These are phyloP conservation scores for Arabidopsis hybrid DNA, from an alignment of 441 rosid genomes.

Conservation along the genomic window DNA sequence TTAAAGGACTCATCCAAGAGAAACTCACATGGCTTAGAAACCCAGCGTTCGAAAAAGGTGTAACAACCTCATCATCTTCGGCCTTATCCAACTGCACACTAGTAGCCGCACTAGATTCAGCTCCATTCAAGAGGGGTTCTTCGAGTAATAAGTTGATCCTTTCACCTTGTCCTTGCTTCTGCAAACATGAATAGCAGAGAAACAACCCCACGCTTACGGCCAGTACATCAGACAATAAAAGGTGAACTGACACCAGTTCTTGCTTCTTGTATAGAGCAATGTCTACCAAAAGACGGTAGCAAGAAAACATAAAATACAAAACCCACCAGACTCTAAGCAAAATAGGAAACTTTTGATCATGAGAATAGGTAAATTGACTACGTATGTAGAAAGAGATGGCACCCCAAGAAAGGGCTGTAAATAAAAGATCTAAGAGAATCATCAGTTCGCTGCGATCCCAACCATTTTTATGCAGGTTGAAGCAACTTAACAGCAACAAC, in stretches of 20 bases:
- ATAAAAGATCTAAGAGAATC: constrained; percentile 57
- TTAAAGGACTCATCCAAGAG: constrained; percentile 79
- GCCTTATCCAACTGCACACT: constrained; percentile 44
- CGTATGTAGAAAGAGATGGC: constrained; percentile 54
- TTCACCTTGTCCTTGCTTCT: constrained; percentile 48
- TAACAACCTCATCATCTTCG: constrained; percentile 57
- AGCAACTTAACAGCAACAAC: constrained; percentile 58
- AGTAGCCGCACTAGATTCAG: constrained; percentile 43
- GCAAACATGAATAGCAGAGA: constrained; percentile 68
- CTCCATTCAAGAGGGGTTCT: constrained; percentile 71
- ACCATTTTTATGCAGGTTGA: constrained; percentile 62
- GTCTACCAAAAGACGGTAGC: constrained; percentile 66
- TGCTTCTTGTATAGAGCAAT: constrained; percentile 49
- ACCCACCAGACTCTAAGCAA: constrained; percentile 82
- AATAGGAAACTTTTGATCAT: constrained; percentile 50
- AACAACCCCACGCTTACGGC: constrained; percentile 62
- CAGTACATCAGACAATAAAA: constrained; percentile 52
- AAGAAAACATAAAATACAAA: constrained; percentile 59
- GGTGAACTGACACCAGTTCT: constrained; percentile 43
- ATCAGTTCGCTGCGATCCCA: constrained; percentile 50
- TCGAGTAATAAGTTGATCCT: constrained; percentile 47
- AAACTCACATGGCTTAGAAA: constrained; percentile 65
- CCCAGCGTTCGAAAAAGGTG: constrained; percentile 70
- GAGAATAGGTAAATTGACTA: constrained; percentile 44
- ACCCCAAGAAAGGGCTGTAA: constrained; percentile 72